phyloP scores from a whole-genome alignment of 352 stramenopile species.

The Phytophthora capsici region DNA sequence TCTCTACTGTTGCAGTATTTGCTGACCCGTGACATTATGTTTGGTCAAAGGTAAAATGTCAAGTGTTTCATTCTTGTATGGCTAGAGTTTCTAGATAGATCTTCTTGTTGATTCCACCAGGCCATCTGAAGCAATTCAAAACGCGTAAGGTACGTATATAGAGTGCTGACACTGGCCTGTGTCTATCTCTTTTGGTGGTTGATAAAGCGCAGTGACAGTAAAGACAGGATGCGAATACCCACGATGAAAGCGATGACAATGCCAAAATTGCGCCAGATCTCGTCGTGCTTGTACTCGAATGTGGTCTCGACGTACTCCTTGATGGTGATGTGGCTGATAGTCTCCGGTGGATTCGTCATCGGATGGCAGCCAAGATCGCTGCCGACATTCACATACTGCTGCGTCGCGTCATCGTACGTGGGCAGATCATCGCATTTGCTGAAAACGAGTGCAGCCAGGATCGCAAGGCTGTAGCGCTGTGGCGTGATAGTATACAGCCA shows the following conservation, averaged over 20 bases:
- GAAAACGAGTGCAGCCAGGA: conserved; percentile 47
- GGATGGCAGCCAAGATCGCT: conserved; percentile 46
- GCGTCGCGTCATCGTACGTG: conserved; percentile 28
- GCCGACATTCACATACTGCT: conserved; percentile 40
- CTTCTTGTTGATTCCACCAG: too few relatives aligned
- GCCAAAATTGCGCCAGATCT: conserved; percentile 55
- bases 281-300: conserved; percentile 66
- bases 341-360: conserved; percentile 41
- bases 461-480: conserved; percentile 46
- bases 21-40: conserved; percentile 45
- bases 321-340: conserved; percentile 46
- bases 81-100: too few relatives aligned
- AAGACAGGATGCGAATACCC: conserved; percentile 49
- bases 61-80: neutral
- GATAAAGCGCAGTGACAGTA: conserved; percentile 62
- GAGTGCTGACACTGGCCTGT: conserved; percentile 1
- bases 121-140: neutral
- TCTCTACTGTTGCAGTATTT: conserved; percentile 76
- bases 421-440: conserved; percentile 49
- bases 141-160: conserved; percentile 9
- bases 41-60: conserved; percentile 9
- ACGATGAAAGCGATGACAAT: conserved; percentile 57
- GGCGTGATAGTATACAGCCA: conserved; percentile 56
- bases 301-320: conserved; percentile 58
- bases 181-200: conserved; percentile 60